phyloP scores from a whole-genome alignment of 169 alveolate genomes.

The Plasmodium relictum region DNA sequence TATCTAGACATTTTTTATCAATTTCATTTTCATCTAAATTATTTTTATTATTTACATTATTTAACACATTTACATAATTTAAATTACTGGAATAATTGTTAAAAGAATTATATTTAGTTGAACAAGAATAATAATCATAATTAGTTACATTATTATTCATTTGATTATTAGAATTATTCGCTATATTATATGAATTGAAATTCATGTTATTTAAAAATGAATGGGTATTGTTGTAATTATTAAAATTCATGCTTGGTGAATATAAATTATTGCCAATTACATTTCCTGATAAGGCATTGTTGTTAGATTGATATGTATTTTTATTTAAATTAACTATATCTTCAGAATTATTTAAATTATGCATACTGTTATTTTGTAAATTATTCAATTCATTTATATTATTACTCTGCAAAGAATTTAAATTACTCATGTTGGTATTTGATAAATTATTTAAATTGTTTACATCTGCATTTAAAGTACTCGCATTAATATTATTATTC shows the following conservation, averaged over 20 bases:
- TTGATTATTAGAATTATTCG: conserved; percentile 10
- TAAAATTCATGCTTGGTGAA: conserved; percentile 3
- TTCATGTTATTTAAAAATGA: conserved; percentile 28
- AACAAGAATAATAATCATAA: conserved; percentile 7
- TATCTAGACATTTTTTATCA: conserved; percentile 23
- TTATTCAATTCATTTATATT: conserved; percentile 21
- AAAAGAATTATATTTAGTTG: conserved; percentile 29
- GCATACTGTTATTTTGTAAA: conserved; percentile 6
- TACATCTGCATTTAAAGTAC: conserved; percentile 12
- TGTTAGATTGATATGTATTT: conserved; percentile 2
- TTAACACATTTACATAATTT: conserved; percentile 1
- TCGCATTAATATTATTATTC: conserved; percentile 28
- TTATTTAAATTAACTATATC: conserved; percentile 9
- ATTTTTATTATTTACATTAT: conserved; percentile 7
- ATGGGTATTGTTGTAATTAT: background rate
- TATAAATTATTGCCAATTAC: background rate
- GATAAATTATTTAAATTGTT: background rate
- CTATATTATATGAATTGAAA: conserved; percentile 6
- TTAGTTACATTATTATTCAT: conserved; percentile 21
- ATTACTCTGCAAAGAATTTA: background rate
- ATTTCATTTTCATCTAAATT: conserved; percentile 8
- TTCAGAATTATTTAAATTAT: conserved; percentile 4
- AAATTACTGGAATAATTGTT: conserved; percentile 14
- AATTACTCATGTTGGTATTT: background rate
- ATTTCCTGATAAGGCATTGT: background rate